These are phyloP conservation scores for Nakaseomyces nivariensis DNA, from an alignment of 1,139 yeast species.

Conservation along the genomic window DNA sequence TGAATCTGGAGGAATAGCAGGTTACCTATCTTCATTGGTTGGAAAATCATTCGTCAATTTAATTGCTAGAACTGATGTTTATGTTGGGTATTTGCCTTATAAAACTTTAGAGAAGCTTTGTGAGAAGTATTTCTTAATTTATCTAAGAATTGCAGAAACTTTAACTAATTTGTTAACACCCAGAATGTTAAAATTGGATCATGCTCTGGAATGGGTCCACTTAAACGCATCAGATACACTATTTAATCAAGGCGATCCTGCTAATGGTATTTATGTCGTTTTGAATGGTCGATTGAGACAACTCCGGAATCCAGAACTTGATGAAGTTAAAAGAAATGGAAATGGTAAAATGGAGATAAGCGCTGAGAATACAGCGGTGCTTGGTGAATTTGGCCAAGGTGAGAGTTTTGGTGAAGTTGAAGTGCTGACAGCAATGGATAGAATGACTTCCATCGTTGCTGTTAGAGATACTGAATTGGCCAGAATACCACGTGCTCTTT, in stretches of 20 bases:
- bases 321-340: background rate
- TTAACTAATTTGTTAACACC: constrained; percentile 57
- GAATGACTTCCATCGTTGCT: constrained; percentile 70
- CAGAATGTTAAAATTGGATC: constrained; percentile 66
- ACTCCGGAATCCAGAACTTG: constrained; percentile 24
- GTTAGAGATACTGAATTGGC: constrained; percentile 92
- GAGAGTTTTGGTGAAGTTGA: constrained; percentile 93
- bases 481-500: constrained; percentile 78
- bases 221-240: constrained; percentile 74
- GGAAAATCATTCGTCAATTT: constrained; percentile 74
- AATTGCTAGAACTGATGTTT: constrained; percentile 45
- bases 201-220: constrained; percentile 93
- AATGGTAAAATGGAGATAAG: background rate
- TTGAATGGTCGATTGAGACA: constrained; percentile 83
- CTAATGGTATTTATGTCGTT: constrained; percentile 88
- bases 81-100: constrained; percentile 66
- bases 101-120: constrained; percentile 52
- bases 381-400: constrained; percentile 88
- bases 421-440: constrained; percentile 72
- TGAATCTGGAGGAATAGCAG: constrained; percentile 74
- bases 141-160: constrained; percentile 66
- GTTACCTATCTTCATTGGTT: constrained; percentile 71
- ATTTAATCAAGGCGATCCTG: constrained; percentile 74
- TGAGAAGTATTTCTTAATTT: constrained; percentile 68
- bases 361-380: constrained; percentile 23